A percentile compares a stretch with the other conserved stretches of the same genome.
Evolutionary conservation across 148 eudicot genomes (phyloP).

Genomic region (Arctostaphylos glauca): DNA sequence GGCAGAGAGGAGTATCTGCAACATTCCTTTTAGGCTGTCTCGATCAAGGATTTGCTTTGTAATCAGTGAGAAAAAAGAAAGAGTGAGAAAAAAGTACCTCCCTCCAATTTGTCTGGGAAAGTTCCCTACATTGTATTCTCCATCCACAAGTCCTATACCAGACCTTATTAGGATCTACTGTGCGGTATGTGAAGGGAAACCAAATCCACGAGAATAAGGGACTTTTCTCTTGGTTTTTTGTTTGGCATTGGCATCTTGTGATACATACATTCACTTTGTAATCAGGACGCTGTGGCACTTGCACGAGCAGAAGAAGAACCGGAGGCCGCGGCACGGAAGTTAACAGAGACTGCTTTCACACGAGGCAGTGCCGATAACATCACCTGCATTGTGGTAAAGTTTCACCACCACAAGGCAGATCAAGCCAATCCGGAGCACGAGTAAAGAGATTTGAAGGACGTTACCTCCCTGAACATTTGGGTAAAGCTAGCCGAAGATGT

Average conservation of each 20-base stretch:
- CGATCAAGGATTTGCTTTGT: no score
- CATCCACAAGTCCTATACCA: not conserved
- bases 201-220: not conserved
- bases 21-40: not conserved
- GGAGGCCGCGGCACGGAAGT: constrained; percentile 81
- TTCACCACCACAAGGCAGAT: constrained; percentile 42
- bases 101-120: not conserved
- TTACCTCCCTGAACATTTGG: not conserved
- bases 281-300: constrained; percentile 84
- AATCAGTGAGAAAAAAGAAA: no score
- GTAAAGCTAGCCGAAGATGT: constrained; percentile 7
- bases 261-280: not conserved
- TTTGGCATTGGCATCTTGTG: not conserved
- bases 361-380: constrained; percentile 97
- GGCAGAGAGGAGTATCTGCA: not conserved
- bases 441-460: not conserved
- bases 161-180: not conserved
- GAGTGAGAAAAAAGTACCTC: no score
- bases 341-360: constrained; percentile 82
- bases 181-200: not conserved
- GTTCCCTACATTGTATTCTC: not conserved
- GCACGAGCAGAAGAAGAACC: constrained; percentile 78
- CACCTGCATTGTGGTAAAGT: constrained; percentile 87
- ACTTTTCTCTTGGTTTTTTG: not conserved
- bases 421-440: constrained; percentile 11